A percentile compares a stretch with the other conserved stretches of the same genome.
phyloP scores from a whole-genome alignment of 306 rosid genomes.

The Acacia acuminata region DNA sequence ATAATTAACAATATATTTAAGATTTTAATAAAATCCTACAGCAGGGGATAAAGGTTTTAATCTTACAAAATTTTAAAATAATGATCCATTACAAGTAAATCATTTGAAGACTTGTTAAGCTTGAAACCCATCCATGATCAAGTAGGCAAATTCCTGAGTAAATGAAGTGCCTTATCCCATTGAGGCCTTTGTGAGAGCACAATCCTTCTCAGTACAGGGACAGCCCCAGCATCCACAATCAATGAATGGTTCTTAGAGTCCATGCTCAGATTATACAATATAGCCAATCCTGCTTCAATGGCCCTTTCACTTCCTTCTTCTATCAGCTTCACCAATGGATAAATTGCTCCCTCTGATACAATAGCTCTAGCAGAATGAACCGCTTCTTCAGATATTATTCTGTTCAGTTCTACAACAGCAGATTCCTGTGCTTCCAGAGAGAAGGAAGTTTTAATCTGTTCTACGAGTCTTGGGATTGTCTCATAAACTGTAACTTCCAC shows the following conservation, averaged over 20 bases:
- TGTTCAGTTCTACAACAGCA: conserved; percentile 71
- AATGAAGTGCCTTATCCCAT: conserved; percentile 75
- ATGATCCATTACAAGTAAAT: not conserved
- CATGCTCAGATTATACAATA: conserved; percentile 77
- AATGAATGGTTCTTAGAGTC: conserved; percentile 74
- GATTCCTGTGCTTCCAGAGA: conserved; percentile 63
- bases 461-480: conserved; percentile 78
- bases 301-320: conserved; percentile 77
- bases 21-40: not conserved
- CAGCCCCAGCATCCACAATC: conserved; percentile 75
- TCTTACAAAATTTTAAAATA: conserved; percentile 1
- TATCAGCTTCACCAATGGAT: conserved; percentile 66
- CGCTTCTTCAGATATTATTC: conserved; percentile 78
- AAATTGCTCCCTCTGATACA: conserved; percentile 61
- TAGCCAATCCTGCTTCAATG: conserved; percentile 71
- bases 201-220: conserved; percentile 61
- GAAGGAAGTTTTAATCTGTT: conserved; percentile 63
- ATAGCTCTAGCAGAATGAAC: conserved; percentile 61
- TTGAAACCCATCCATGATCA: conserved; percentile 28
- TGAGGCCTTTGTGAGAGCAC: conserved; percentile 64
- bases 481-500: conserved; percentile 78
- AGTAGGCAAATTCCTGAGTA: conserved; percentile 68
- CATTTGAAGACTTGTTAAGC: conserved; percentile 16
- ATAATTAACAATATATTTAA: not conserved
- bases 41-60: not conserved